Evolutionary conservation across 2,329 filamentous ascomycete species (phyloP).

Genomic region (Fusarium neocosmosporiellum): DNA sequence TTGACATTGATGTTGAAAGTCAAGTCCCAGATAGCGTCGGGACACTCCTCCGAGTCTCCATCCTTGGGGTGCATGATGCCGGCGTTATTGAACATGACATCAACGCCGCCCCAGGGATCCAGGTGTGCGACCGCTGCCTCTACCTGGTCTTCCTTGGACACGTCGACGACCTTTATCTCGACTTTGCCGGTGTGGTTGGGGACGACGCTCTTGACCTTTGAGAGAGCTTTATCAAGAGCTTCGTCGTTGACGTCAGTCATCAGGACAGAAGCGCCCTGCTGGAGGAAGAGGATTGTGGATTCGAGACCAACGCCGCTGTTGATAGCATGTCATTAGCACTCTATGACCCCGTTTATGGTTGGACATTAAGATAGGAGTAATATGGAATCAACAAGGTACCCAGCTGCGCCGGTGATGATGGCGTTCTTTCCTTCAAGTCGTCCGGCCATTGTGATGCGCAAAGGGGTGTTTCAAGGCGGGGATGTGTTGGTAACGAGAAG

Average conservation of each 20-base stretch:
- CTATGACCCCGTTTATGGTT: background rate
- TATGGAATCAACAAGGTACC: conserved; percentile 64
- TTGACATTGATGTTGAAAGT: conserved; percentile 95
- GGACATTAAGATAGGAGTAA: background rate
- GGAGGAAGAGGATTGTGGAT: background rate
- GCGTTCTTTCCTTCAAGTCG: conserved; percentile 69
- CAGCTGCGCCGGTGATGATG: conserved; percentile 84
- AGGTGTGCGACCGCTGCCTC: conserved; percentile 77
- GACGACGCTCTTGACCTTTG: conserved; percentile 78
- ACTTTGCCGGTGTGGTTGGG: conserved; percentile 51
- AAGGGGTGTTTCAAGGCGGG: background rate
- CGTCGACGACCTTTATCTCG: conserved; percentile 65
- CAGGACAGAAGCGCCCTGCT: background rate
- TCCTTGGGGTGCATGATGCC: conserved; percentile 92
- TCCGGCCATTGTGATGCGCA: conserved; percentile 45
- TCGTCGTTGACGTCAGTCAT: background rate
- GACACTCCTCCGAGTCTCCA: conserved; percentile 81
- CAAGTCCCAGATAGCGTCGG: conserved; percentile 90
- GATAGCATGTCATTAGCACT: background rate
- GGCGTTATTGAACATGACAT: conserved; percentile 96
- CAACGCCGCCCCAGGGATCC: conserved; percentile 85
- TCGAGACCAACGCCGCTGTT: background rate
- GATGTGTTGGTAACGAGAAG: background rate
- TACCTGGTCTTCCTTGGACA: conserved; percentile 84
- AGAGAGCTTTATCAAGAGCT: background rate